Evolutionary conservation across 768 basidiomycete genomes (phyloP), one percentile per base, ranked within the genome.

Genomic region (Mrakia blollopis): DNA sequence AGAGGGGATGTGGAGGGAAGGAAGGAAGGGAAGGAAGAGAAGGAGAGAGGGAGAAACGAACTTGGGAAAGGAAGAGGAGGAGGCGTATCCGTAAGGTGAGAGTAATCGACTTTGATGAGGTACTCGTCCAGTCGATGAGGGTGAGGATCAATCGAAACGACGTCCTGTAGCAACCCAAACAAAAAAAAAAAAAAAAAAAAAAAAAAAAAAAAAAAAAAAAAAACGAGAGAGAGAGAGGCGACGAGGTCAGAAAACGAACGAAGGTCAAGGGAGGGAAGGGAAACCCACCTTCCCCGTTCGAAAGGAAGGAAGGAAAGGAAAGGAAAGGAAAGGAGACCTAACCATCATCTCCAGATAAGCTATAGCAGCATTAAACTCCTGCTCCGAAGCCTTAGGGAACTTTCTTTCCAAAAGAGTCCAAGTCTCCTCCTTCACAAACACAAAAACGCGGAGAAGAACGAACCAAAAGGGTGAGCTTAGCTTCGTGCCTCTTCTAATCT

Each of bases 321-420:
- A 3, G 39, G 23, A 21, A 23, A 9, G 10, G 21, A 6, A 30
- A 2, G 44, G n/a, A 25, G 52, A 72, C 76, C 25, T 50, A 77
- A n/a, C 76, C 25, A 63, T 44, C 72, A 70, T 70, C 30, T 78
- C 77, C 11, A 78, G 67, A 30, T 69, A 52, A 4, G 73, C 73
- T 16, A 78, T 47, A 7, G 77, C 77, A 21, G 73, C 73, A 39
- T 78, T 78, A 47, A 78, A 78, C 37, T 78, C 73, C 39, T 44
- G 67, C 30, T 78, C 77, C 9, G 77, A 32, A 3, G 68, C 52
- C 18, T 74, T 67, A 23, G 77, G 73, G 47, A 78, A 78, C 69
- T 78, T 68, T 5, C 77, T 65, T 28, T 78, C 77, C 3, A 78
- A 73, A 0, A 78, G 60, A 10, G 77, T 78, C 77, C 77, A 78